Conservation (phyloP, 805 yeast species). For the Jamesozyma gamospora region DNA sequence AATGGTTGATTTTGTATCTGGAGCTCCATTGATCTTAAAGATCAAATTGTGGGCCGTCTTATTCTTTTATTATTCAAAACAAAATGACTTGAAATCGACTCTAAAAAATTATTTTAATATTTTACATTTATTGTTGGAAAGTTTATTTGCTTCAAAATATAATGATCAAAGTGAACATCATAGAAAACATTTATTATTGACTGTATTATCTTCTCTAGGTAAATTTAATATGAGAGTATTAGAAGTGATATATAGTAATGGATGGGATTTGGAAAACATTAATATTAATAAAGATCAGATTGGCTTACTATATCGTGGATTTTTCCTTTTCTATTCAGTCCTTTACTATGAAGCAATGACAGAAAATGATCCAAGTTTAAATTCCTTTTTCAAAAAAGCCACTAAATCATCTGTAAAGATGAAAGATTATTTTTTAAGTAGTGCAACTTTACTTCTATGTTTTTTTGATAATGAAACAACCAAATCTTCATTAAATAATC, state of each 20-base stretch:
- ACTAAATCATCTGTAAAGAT: constrained; percentile 35
- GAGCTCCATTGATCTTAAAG: constrained; percentile 55
- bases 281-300: constrained; percentile 3
- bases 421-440: constrained; percentile 36
- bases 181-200: constrained; percentile 37
- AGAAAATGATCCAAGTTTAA: constrained; percentile 28
- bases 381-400: constrained; percentile 37
- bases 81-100: constrained; percentile 27
- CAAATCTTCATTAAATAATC: constrained; percentile 1
- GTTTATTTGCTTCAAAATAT: constrained; percentile 26
- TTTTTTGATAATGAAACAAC: constrained; percentile 5
- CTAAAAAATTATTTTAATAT: constrained; percentile 44
- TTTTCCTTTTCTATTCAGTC: constrained; percentile 39
- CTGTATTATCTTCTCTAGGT: constrained; percentile 38
- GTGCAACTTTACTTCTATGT: constrained; percentile 12
- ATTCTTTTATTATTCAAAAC: constrained; percentile 42
- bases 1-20: constrained; percentile 49
- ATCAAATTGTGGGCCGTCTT: constrained; percentile 69
- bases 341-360: constrained; percentile 45
- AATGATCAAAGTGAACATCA: constrained; percentile 19
- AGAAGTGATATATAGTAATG: constrained; percentile 15
- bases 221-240: constrained; percentile 37
- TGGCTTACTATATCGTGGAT: constrained; percentile 23
- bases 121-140: constrained; percentile 36
- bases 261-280: constrained; percentile 29